Evolutionary conservation across 805 yeast species (phyloP), one percentile per base, ranked within the genome.

Genomic region (Starmerella sirachaensis): DNA sequence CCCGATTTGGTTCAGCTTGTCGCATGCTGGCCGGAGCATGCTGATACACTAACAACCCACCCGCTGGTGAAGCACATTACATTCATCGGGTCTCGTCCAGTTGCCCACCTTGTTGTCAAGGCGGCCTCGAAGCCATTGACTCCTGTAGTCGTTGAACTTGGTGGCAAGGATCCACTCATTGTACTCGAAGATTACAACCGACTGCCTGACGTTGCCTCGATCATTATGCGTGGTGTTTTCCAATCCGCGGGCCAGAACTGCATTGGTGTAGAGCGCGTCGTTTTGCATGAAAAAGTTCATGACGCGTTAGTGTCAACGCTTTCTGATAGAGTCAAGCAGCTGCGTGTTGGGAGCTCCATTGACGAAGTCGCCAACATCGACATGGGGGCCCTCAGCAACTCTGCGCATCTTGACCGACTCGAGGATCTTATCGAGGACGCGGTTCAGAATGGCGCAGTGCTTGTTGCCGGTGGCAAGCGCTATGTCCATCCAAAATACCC

Each of bases 181-280:
- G 84, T 86, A 3, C 68, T 91, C 47, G 96, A 88, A 52, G 57
- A 53, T 28, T 44, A 42, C 22, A 38, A 41, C 30, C 34, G 40
- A 10, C 24, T 45, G 8, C 20, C 28, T 24, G 50, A 68, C 4
- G 62, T 78, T 29, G 76, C 94, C 0, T 82, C 94, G 12, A 75
- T 85, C 18, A 69, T 91, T 27, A 70, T 91, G 78, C 70, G 99
- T 54, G 99, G 98, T 24, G 78, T 94, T 0, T 91, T 88, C 64
- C 99, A 91, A 62, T 80, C 94, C 37, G 81, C 94, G 0, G 99
- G 99, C 10, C 99, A 91, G 61, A 91, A 91, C 57, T 91, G 99
- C 63, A 91, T 91, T 53, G 97, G 99, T 26, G 81, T 91, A 38
- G 99, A 91, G 62, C 69, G 98, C 41, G 93, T 91, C 6, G 78